Percentiles rank a stretch among this genome's conserved stretches.
Conservation (phyloP, 1,284 basidiomycete species). For the Gymnopus androsaceus region DNA sequence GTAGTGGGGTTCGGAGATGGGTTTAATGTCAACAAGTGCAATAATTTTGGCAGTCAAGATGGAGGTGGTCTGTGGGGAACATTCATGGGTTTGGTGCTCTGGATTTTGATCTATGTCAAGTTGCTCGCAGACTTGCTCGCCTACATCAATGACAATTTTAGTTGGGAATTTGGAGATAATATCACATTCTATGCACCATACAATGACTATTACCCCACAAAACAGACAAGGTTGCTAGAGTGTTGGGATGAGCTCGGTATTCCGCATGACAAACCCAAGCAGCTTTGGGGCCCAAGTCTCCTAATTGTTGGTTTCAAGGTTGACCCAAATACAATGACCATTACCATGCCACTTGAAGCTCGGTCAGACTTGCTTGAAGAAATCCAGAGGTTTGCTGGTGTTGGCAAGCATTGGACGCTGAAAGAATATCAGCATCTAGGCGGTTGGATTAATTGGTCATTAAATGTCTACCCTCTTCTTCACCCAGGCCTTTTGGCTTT, state of each 20-base stretch:
- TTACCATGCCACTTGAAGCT: slow-evolving; percentile 27
- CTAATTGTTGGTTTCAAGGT: slow-evolving; percentile 40
- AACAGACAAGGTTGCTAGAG: slow-evolving; percentile 34
- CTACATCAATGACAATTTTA: slow-evolving; percentile 42
- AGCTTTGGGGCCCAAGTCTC: slow-evolving; percentile 31
- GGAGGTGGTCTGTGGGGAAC: background rate
- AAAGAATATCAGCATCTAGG: slow-evolving; percentile 26
- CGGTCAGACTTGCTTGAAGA: slow-evolving; percentile 18
- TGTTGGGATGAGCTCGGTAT: slow-evolving; percentile 44
- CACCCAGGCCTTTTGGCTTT: slow-evolving; percentile 27
- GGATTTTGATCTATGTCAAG: background rate
- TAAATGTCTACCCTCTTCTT: too few relatives aligned
- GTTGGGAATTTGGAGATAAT: slow-evolving; percentile 22
- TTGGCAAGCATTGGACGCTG: slow-evolving; percentile 15
- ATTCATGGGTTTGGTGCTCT: background rate
- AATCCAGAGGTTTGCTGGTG: slow-evolving; percentile 18
- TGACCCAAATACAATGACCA: slow-evolving; percentile 30
- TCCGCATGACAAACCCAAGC: slow-evolving; percentile 41
- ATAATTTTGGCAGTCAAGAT: background rate
- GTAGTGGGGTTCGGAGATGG: background rate
- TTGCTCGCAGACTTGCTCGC: slow-evolving; percentile 20
- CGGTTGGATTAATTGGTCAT: slow-evolving; percentile 34
- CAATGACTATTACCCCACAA: slow-evolving; percentile 24
- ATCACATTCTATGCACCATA: slow-evolving; percentile 34
- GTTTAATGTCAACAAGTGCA: background rate